Evolutionary conservation across 2,329 filamentous ascomycete species (phyloP).

Genomic region (Talaromyces islandicus): DNA sequence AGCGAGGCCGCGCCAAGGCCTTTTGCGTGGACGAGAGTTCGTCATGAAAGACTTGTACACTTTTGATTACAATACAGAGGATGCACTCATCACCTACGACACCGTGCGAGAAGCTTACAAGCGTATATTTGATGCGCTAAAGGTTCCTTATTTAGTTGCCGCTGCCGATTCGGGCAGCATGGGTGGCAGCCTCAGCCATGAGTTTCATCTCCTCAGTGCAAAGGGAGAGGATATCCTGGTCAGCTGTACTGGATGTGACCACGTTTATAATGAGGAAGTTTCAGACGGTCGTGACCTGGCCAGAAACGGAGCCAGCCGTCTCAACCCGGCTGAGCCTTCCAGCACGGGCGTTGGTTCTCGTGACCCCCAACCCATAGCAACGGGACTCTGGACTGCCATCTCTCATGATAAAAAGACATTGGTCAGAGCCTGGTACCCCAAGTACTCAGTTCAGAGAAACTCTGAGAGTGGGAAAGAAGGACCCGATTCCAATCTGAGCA

Average conservation of each 20-base stretch:
- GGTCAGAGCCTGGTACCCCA: conserved; percentile 64
- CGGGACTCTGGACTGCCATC: conserved; percentile 34
- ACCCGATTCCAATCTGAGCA: conserved; percentile 5
- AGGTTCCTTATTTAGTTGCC: conserved; percentile 75
- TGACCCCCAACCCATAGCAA: conserved; percentile 26
- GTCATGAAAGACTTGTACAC: conserved; percentile 98
- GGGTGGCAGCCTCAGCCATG: conserved; percentile 87
- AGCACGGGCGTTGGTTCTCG: conserved; percentile 17
- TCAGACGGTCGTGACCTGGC: conserved; percentile 41
- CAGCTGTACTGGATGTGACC: conserved; percentile 65
- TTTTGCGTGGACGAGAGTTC: conserved; percentile 85
- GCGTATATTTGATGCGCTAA: conserved; percentile 73
- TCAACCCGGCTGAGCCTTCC: conserved; percentile 16
- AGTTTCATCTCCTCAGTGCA: conserved; percentile 77
- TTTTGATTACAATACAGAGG: conserved; percentile 64
- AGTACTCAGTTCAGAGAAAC: conserved; percentile 31
- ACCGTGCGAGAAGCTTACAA: conserved; percentile 68
- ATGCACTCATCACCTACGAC: conserved; percentile 75
- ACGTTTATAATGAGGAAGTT: conserved; percentile 85
- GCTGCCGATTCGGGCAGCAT: conserved; percentile 94
- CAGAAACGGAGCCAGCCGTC: neutral
- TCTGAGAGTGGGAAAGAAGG: neutral
- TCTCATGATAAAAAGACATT: conserved; percentile 58
- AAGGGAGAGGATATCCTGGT: conserved; percentile 84
- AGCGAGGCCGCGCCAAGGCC: conserved; percentile 75